phyloP scores from a whole-genome alignment of 305 asterid genomes.

The Solanum hybrid region DNA sequence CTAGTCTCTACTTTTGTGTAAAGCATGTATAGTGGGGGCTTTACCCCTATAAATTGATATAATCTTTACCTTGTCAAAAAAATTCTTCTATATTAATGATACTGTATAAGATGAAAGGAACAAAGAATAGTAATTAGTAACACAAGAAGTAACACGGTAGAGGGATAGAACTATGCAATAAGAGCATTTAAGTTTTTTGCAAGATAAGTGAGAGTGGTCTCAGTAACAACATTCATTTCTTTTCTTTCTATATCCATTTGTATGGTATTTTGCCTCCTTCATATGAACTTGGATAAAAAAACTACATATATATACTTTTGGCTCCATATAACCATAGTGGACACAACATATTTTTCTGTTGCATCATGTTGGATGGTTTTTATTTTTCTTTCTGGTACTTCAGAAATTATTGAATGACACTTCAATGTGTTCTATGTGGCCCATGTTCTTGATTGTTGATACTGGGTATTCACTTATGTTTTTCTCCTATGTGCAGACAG shows the following conservation, averaged over 20 bases:
- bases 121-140: neutral
- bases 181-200: neutral
- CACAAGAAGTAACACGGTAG: neutral
- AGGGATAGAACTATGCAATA: neutral
- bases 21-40: neutral
- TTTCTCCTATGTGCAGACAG: conserved; percentile 45
- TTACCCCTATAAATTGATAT: neutral
- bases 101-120: neutral
- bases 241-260: neutral
- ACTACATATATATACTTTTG: neutral
- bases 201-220: neutral
- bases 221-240: neutral
- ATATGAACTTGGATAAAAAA: neutral
- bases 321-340: neutral
- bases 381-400: neutral
- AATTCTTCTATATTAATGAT: neutral
- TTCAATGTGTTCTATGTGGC: neutral
- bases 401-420: neutral
- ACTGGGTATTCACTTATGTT: neutral
- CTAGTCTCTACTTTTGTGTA: neutral
- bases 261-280: neutral
- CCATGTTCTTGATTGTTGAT: neutral
- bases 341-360: neutral
- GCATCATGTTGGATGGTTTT: neutral
- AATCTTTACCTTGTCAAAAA: neutral